Evolutionary conservation across 78 protist species (phyloP).

Genomic region (Dictyostelium brefeldianum): DNA sequence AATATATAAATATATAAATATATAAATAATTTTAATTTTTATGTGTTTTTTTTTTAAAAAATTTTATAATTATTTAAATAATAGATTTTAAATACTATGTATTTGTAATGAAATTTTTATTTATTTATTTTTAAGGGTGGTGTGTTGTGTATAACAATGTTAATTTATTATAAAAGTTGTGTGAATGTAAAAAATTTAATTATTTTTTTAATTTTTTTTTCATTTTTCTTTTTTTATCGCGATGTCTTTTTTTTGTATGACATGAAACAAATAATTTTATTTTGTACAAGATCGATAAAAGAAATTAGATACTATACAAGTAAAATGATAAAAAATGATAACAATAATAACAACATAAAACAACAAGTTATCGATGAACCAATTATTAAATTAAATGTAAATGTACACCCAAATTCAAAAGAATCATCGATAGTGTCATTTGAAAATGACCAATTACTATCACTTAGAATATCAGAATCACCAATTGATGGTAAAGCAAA

Average conservation of each 20-base stretch:
- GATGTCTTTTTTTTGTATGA: not conserved
- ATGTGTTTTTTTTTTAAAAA: too few species aligned
- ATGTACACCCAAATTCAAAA: conserved; percentile 69
- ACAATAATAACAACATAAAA: not conserved
- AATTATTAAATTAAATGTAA: conserved; percentile 20
- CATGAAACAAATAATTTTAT: too few species aligned
- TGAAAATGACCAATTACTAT: conserved; percentile 3
- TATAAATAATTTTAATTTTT: too few species aligned
- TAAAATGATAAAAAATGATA: not conserved
- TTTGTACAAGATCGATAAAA: too few species aligned
- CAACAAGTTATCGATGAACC: not conserved
- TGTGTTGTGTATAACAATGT: too few species aligned
- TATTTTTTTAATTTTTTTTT: not conserved
- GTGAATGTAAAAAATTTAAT: not conserved
- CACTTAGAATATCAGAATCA: conserved; percentile 33
- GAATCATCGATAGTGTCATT: conserved; percentile 32
- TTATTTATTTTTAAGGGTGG: too few species aligned
- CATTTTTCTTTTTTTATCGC: not conserved
- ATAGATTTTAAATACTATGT: too few species aligned
- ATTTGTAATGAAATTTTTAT: too few species aligned
- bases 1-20: too few species aligned
- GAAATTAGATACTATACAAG: not conserved
- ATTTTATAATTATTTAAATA: too few species aligned
- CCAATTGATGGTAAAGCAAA: conserved; percentile 73
- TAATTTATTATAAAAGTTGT: too few species aligned